These are phyloP conservation scores for Fibroporia radiculosa DNA, from an alignment of 768 basidiomycete species.

Conservation along the genomic window DNA sequence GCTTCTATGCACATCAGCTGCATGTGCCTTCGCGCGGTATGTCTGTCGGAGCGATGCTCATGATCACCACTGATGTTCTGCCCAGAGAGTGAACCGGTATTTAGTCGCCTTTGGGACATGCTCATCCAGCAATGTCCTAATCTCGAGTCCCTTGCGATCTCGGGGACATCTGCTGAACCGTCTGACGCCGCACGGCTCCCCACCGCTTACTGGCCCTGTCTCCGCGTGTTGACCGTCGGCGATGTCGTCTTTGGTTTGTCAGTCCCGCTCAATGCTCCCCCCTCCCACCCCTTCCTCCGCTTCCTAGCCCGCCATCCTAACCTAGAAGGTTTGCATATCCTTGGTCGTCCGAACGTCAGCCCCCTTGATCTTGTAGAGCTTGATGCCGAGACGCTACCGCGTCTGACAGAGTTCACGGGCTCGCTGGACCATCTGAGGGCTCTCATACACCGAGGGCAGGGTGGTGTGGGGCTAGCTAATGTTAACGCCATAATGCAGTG, in stretches of 20 bases:
- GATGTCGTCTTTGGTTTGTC: slow-evolving; percentile 57
- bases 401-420: slow-evolving; percentile 55
- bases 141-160: slow-evolving; percentile 57
- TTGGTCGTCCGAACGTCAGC: slow-evolving; percentile 33
- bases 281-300: slow-evolving; percentile 49
- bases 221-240: slow-evolving; percentile 54
- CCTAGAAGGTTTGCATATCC: slow-evolving; percentile 26
- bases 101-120: slow-evolving; percentile 62
- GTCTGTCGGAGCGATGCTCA: slow-evolving; percentile 10
- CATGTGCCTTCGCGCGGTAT: slow-evolving; percentile 51
- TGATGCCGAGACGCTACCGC: slow-evolving; percentile 35
- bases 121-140: slow-evolving; percentile 55
- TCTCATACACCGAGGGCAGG: slow-evolving; percentile 30
- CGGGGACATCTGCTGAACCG: slow-evolving; percentile 41
- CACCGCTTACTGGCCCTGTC: slow-evolving; percentile 57
- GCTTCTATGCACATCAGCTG: slow-evolving; percentile 56
- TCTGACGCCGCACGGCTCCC: slow-evolving; percentile 50
- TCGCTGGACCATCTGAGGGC: slow-evolving; percentile 61
- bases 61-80: background rate
- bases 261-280: slow-evolving; percentile 20
- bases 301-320: slow-evolving; percentile 62
- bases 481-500: slow-evolving; percentile 3
- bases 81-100: slow-evolving; percentile 43
- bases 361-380: slow-evolving; percentile 46
- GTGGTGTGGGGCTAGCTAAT: background rate